Evolutionary conservation across 768 basidiomycete species (phyloP).

Genomic region (Lactarius pseudohatsudake): DNA sequence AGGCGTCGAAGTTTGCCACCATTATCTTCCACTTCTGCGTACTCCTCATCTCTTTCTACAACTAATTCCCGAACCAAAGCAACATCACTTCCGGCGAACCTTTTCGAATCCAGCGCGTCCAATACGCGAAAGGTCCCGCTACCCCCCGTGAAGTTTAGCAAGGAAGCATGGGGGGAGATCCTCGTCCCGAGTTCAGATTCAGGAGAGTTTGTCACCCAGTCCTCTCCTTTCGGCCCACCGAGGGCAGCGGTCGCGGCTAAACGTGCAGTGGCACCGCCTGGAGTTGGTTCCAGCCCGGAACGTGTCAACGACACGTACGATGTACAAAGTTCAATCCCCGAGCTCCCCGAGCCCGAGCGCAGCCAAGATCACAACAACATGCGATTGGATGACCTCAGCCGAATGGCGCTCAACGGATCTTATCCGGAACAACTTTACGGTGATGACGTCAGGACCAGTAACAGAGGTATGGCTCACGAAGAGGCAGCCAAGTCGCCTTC

Average conservation of each 20-base stretch:
- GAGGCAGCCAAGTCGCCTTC: not conserved
- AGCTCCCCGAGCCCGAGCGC: not conserved
- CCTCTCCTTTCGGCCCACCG: not conserved
- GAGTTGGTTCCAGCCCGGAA: not conserved
- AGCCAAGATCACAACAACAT: constrained; percentile 1
- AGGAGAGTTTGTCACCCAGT: constrained; percentile 4
- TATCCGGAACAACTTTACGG: not conserved
- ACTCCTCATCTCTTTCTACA: not conserved
- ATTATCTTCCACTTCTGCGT: not conserved
- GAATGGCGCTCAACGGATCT: constrained; percentile 18
- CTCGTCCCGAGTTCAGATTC: constrained; percentile 26
- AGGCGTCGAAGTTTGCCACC: constrained; percentile 1
- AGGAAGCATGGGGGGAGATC: constrained; percentile 21
- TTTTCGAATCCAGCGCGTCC: not conserved
- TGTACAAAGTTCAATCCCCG: not conserved
- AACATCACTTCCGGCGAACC: constrained; percentile 10
- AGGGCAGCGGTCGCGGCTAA: not conserved
- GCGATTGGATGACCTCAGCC: constrained; percentile 7
- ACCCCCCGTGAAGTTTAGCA: constrained; percentile 5
- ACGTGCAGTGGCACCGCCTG: not conserved
- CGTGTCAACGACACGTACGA: constrained; percentile 1
- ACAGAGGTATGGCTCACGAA: not conserved
- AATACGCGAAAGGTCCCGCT: constrained; percentile 14
- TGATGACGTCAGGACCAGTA: not conserved
- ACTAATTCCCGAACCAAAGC: constrained; percentile 6